Evolutionary conservation across 495 filamentous ascomycete genomes (phyloP).

Genomic region (Trichoderma orchidacearum): DNA sequence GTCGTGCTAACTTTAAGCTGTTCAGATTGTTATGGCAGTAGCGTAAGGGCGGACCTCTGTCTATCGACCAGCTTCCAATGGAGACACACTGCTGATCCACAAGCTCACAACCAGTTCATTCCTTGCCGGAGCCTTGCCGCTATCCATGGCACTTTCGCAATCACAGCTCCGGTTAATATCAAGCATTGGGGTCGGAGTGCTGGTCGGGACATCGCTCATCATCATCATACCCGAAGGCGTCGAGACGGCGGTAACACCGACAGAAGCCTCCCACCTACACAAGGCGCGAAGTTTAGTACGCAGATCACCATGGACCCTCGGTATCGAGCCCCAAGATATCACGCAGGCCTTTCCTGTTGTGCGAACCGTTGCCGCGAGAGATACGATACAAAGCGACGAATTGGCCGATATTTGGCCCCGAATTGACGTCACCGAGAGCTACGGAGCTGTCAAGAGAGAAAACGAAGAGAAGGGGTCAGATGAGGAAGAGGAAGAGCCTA

Average conservation of each 20-base stretch:
- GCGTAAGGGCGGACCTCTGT: conserved; percentile 48
- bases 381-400: not conserved
- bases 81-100: not conserved
- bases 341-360: not conserved
- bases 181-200: conserved; percentile 82
- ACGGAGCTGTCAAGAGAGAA: not conserved
- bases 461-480: not conserved
- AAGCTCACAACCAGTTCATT: conserved; percentile 56
- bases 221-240: conserved; percentile 97
- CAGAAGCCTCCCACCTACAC: conserved; percentile 26
- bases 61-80: not conserved
- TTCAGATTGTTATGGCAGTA: conserved; percentile 72
- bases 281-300: not conserved
- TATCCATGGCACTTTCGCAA: conserved; percentile 80
- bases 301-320: not conserved
- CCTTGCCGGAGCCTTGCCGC: conserved; percentile 80
- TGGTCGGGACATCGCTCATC: conserved; percentile 89
- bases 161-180: conserved; percentile 82
- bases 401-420: not conserved
- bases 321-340: not conserved
- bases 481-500: conserved; percentile 3
- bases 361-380: not conserved
- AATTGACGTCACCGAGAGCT: not conserved
- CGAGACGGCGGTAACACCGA: conserved; percentile 70
- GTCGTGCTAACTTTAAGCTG: conserved; percentile 9